phyloP scores from a whole-genome alignment of 495 filamentous ascomycete species.

The Diplogelasinospora grovesii region DNA sequence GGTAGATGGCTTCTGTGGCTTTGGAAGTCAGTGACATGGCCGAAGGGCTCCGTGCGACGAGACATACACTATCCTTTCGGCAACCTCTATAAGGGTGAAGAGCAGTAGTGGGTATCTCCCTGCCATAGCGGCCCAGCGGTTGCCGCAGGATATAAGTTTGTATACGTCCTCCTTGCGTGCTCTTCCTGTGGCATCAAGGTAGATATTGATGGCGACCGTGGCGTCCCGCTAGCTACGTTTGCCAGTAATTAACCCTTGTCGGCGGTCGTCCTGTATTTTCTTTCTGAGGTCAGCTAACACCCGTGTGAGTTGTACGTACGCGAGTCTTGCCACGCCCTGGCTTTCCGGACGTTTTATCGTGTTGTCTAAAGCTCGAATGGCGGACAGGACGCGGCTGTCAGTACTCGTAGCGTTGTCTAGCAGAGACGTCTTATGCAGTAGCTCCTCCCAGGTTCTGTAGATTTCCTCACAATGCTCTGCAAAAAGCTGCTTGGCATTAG shows the following conservation, averaged over 20 bases:
- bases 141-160: not conserved
- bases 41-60: not conserved
- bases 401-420: not conserved
- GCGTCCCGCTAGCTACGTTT: conserved; percentile 4
- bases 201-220: conserved; percentile 1
- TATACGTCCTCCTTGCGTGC: not conserved
- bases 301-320: conserved; percentile 1
- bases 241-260: not conserved
- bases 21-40: conserved; percentile 1
- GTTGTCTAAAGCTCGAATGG: conserved; percentile 2
- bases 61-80: conserved; percentile 7
- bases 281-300: not conserved
- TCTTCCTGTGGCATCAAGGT: conserved; percentile 1
- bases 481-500: too few species aligned
- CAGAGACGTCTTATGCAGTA: too few species aligned
- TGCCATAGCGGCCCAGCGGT: not conserved
- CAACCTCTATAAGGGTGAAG: not conserved
- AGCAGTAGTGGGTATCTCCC: conserved; percentile 1
- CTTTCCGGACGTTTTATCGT: not conserved
- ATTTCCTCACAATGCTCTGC: too few species aligned
- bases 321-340: not conserved
- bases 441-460: too few species aligned
- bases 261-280: not conserved
- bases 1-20: conserved; percentile 4
- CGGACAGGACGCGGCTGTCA: not conserved